Base-by-base conservation (phyloP, 352 stramenopile genomes). In the Phytophthora uliginosa region DNA sequence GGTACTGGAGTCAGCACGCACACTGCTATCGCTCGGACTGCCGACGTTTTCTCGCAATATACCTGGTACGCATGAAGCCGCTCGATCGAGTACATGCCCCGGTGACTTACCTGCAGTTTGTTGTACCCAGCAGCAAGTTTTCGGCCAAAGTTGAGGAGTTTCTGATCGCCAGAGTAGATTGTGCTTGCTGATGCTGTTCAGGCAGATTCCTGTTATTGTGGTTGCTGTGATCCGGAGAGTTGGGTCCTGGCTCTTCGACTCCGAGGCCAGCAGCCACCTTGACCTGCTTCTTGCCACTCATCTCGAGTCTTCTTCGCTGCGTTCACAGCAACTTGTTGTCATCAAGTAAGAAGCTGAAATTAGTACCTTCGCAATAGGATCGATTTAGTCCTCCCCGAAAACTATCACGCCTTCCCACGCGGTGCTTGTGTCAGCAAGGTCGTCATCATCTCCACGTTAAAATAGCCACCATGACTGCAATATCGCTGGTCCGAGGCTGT, bases 21-120 rank as follows among this genome's bases (percentile, higher is more conserved):
- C 20, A 79, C 53, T 1, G 13, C 20, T 45, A 72, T 18, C 5
- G 50, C 57, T 31, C 57, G 57, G 4, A 8, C 7, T 18, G 56
- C 15, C 17, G 56, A 72, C 4, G 65, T 66, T n/a, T 50, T 64
- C n/a, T 53, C 54, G 31, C 62, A 76, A 51, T 83, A 86, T 4
- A 69, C 52, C 13, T 84, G 58, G 8, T 84, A 66, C 24, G 66
- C 59, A 20, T 84, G 56, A 12, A 83, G 51, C 4, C 76, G 63
- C 64, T 82, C 73, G 59, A 84, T 66, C 45, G 79, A 86, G 60
- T 84, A 86, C 38, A 73, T 72, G 24, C 64, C 70, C 6, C 59
- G 66, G 18, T 63, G 63, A 31, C 66, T 80, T 31, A 85, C 33
- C 51, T 85, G 66, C 6, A 64, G 36, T 26, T 28, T 42, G 18